Percentiles rank a stretch among this genome's conserved stretches.
These are phyloP conservation scores for Anethum foeniculum DNA, from an alignment of 140 eudicot species.

Conservation along the genomic window DNA sequence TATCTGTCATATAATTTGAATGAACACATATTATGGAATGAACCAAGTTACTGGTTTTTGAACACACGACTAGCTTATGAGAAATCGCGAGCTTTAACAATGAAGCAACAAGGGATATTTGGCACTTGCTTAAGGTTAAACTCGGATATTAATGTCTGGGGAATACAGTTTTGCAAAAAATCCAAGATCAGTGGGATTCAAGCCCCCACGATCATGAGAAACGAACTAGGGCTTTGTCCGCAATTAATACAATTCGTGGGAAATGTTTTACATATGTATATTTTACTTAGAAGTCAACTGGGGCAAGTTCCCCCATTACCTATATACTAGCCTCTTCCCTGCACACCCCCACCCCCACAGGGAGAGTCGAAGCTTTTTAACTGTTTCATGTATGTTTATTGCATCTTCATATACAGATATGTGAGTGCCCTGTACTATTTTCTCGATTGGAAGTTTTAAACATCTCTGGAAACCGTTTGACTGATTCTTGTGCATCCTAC, in stretches of 20 bases:
- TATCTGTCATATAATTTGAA: background rate
- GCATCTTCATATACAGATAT: conserved; percentile 47
- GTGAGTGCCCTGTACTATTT: conserved; percentile 71
- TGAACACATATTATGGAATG: too few relatives aligned
- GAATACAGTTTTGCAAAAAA: background rate
- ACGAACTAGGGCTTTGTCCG: background rate
- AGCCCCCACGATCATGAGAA: background rate
- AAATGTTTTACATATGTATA: background rate
- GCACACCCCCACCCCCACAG: background rate
- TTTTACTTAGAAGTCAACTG: background rate
- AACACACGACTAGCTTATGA: background rate
- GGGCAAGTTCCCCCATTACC: background rate
- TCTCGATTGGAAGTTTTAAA: conserved; percentile 88
- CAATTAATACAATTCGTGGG: background rate
- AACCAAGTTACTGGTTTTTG: background rate
- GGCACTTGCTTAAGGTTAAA: background rate
- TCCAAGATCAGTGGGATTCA: background rate
- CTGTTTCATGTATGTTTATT: background rate
- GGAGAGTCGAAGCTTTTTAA: background rate
- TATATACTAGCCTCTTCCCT: background rate
- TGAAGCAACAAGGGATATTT: background rate
- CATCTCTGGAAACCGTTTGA: conserved; percentile 80
- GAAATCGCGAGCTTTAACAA: background rate
- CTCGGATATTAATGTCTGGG: background rate
- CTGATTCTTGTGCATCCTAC: conserved; percentile 79